Conservation (phyloP, 345 rosid species). For the Viola odorata region DNA sequence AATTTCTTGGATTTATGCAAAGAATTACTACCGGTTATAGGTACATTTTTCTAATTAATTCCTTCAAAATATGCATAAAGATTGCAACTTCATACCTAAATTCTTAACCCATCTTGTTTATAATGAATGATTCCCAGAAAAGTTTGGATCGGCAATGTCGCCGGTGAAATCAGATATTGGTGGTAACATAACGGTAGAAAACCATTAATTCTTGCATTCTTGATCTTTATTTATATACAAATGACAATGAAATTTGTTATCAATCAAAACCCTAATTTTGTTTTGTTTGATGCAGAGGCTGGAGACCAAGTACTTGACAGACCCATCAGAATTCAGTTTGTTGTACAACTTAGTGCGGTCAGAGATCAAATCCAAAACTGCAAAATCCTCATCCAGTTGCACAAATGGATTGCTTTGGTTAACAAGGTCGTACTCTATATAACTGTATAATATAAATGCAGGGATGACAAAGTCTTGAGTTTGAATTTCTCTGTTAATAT, state of each 20-base stretch:
- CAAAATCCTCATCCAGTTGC: slow-evolving; percentile 18
- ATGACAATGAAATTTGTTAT: no score
- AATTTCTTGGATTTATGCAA: slow-evolving; percentile 23
- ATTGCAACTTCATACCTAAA: no score
- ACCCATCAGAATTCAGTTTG: slow-evolving; percentile 6
- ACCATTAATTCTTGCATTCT: neutral
- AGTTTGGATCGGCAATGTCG: slow-evolving; percentile 17
- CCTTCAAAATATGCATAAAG: no score
- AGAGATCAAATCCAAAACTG: slow-evolving; percentile 16
- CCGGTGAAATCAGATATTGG: slow-evolving; percentile 18
- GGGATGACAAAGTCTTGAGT: neutral
- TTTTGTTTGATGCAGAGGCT: slow-evolving; percentile 16
- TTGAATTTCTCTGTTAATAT: neutral
- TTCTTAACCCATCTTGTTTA: neutral
- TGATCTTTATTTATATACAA: no score
- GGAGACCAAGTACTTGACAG: slow-evolving; percentile 13
- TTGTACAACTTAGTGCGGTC: slow-evolving; percentile 5
- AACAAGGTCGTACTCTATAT: no score
- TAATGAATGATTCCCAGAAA: slow-evolving; percentile 10
- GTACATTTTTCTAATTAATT: neutral
- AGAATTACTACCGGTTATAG: slow-evolving; percentile 18
- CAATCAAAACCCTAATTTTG: neutral
- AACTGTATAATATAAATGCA: no score
- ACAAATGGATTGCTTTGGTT: slow-evolving; percentile 23
- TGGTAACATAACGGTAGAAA: slow-evolving; percentile 17